phyloP scores from a whole-genome alignment of 2,329 filamentous ascomycete genomes.

The Penicillium freii region DNA sequence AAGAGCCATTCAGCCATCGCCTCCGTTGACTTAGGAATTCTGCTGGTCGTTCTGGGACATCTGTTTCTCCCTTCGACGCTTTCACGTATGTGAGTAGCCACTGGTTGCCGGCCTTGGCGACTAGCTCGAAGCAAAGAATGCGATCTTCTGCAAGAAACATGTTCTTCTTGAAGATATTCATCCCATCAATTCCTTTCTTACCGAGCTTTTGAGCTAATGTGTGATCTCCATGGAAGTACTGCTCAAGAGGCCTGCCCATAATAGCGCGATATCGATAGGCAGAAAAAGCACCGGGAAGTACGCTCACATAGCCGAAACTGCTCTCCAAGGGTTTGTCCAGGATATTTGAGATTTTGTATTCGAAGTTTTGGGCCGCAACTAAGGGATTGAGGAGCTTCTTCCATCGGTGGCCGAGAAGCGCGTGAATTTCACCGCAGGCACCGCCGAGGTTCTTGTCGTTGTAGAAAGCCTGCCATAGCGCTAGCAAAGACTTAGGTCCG shows the following conservation, averaged over 20 bases:
- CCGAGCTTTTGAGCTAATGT: slow-evolving; percentile 87
- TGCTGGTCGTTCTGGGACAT: slow-evolving; percentile 89
- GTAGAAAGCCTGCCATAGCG: slow-evolving; percentile 95
- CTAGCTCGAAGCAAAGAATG: slow-evolving; percentile 96
- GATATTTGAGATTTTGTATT: slow-evolving; percentile 99
- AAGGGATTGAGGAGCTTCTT: slow-evolving; percentile 88
- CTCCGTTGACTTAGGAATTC: slow-evolving; percentile 96
- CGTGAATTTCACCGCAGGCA: slow-evolving; percentile 95
- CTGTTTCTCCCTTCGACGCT: slow-evolving; percentile 94
- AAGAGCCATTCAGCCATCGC: slow-evolving; percentile 97
- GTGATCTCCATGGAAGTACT: slow-evolving; percentile 98
- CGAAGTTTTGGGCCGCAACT: slow-evolving; percentile 92
- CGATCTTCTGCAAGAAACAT: slow-evolving; percentile 99
- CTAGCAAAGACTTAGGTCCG: slow-evolving; percentile 79
- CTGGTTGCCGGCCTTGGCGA: slow-evolving; percentile 94
- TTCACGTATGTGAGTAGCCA: slow-evolving; percentile 99
- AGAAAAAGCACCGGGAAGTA: slow-evolving; percentile 94
- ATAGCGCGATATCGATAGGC: slow-evolving; percentile 95
- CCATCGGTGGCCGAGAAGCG: slow-evolving; percentile 84
- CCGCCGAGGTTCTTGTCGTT: slow-evolving; percentile 97
- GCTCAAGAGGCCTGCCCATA: slow-evolving; percentile 89
- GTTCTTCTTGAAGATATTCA: slow-evolving; percentile 99
- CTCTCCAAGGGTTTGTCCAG: slow-evolving; percentile 93
- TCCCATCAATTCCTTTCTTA: slow-evolving; percentile 97
- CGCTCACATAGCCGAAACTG: slow-evolving; percentile 92